Evolutionary conservation across 202 grass and related monocot species (phyloP), one percentile per base, ranked within the genome.

Genomic region (Zizania palustris): DNA sequence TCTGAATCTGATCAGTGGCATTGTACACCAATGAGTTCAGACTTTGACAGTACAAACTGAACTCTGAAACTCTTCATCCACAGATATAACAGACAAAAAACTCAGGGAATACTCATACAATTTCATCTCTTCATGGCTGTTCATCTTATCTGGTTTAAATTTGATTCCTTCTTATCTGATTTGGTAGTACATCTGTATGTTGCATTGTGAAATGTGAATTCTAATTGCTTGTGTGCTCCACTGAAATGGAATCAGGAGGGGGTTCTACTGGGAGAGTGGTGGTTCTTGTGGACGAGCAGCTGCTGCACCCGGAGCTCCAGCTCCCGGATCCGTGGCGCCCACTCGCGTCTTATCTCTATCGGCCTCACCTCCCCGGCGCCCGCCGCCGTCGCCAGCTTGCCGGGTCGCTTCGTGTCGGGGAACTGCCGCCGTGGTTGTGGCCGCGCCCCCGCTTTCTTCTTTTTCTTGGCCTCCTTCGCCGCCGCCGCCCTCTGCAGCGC

Each of bases 401-500:
- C 65, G 55, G 56, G 18, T 45, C 38, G n/a, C 51, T 63, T 70
- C 78, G 7, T 4, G n/a, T 7, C n/a, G 51, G n/a, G 0, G 51
- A 50, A 18, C 72, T 65, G 46, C 56, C 75, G 69, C 19, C 15
- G 57, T 21, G 9, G 37, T 19, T 43, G 45, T 21, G 70, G 69
- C 67, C 33, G 19, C 8, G 73, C 19, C 4, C 77, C 41, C 0
- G 36, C 53, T 13, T 45, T 58, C 20, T 35, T 77, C 71, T 19
- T 86, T 70, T 59, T 81, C 86, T 40, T 84, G 41, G 76, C 78
- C 68, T 85, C 79, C 77, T 88, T 91, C 63, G 76, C 72, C 2
- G 86, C 80, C 3, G 65, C 68, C 34, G 80, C 86, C 22, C 72
- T 77, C 76, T 92, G 77, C 67, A 92, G 68, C 36, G 90, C 90